Base-by-base conservation (phyloP, 306 rosid genomes). In the Cucumis hystrix region DNA sequence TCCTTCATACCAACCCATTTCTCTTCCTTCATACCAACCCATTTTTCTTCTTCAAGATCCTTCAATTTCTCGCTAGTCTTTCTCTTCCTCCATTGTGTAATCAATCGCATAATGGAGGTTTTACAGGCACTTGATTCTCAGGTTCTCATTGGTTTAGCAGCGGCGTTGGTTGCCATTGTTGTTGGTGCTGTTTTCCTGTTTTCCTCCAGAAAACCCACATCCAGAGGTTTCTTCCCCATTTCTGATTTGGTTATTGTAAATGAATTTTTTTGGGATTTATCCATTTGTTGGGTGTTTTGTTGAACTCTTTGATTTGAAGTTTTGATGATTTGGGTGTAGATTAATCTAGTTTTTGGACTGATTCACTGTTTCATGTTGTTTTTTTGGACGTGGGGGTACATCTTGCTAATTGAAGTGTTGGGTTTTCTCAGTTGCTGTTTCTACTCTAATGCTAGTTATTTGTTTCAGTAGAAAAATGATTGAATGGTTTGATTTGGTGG, bases 81-180 rank as follows among this genome's bases (percentile, higher is more conserved):
- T 41, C 5, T 41, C 54, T 41, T 68, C 55, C 72, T 66, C 30
- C 72, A 11, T 4, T 18, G 47, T 66, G n/a, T 8, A 41, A 41
- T 51, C 17, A 51, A 51, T 68, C 58, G 2, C 33, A 7, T 8
- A 68, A 93, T 91, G 98, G 96, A 87, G 35, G 86, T 90, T 77
- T 23, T 88, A 40, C 85, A 82, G 66, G 41, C 92, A 0, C 79
- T 87, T 0, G 90, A 91, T 21, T 78, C 81, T 75, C 97, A 85
- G 83, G 81, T 87, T 62, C 78, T 90, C 59, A 76, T 86, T 65
- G 96, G 90, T 58, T 88, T 79, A 1, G 85, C 85, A 0, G 87
- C 90, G 8, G 89, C 96, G 56, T 4, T 90, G 64, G 79, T 82
- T n/a, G 96, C 88, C 66, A 61, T 89, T 88, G 96, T 84, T 10